Percentiles rank a stretch among this genome's conserved stretches.
These are phyloP conservation scores for Quercus lobata DNA, from an alignment of 331 rosid species.

Conservation along the genomic window DNA sequence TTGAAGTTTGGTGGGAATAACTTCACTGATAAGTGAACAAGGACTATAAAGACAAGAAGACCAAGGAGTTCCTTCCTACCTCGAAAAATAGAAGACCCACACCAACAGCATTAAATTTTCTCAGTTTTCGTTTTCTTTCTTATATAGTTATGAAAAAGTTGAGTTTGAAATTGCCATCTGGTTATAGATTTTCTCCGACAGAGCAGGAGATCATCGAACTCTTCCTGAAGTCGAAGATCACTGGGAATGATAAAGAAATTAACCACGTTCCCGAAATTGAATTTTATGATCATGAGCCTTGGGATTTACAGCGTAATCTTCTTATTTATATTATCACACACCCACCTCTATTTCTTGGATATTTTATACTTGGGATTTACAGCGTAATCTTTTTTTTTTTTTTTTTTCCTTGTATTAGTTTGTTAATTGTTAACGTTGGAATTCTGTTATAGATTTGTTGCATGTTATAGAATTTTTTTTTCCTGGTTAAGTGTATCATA, in stretches of 20 bases:
- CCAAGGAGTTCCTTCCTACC: no score
- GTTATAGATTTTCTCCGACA: constrained; percentile 82
- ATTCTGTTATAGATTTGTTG: background rate
- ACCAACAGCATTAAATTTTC: no score
- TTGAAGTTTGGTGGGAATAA: no score
- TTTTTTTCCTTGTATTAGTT: no score
- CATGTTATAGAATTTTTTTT: background rate
- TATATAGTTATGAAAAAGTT: constrained; percentile 15
- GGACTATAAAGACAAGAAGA: no score
- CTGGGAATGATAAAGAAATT: constrained; percentile 50
- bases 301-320: constrained; percentile 83
- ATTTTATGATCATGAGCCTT: constrained; percentile 85
- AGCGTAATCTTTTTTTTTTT: background rate
- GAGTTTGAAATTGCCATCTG: constrained; percentile 56
- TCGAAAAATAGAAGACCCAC: no score
- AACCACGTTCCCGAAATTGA: constrained; percentile 72
- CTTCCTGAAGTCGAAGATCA: constrained; percentile 66
- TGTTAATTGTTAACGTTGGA: background rate
- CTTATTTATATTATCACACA: background rate
- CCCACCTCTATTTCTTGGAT: background rate
- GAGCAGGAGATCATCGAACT: constrained; percentile 71
- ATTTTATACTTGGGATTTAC: no score
- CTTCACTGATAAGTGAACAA: no score
- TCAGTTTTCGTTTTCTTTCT: no score
- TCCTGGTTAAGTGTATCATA: no score